phyloP scores from a whole-genome alignment of 176 grass and related monocot species.

The Raddia distichophylla region DNA sequence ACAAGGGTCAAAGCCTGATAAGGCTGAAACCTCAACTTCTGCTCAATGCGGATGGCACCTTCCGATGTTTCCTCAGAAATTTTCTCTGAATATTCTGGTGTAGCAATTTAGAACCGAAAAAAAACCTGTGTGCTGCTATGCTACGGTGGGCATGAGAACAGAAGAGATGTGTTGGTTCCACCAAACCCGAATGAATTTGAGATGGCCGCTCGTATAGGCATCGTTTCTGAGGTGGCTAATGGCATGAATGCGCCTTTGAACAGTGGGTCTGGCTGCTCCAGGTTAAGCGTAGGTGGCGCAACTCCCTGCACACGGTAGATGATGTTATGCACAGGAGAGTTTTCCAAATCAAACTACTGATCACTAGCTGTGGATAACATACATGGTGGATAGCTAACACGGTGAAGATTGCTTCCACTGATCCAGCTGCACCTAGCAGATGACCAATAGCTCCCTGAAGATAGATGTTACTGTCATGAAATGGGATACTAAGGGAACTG shows the following conservation, averaged over 20 bases:
- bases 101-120: background rate
- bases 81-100: background rate
- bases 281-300: constrained; percentile 76
- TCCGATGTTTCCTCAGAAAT: background rate
- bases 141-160: constrained; percentile 59
- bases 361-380: constrained; percentile 4
- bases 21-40: constrained; percentile 12
- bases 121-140: background rate
- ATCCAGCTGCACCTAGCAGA: constrained; percentile 87
- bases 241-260: constrained; percentile 71
- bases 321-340: background rate
- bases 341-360: background rate
- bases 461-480: background rate
- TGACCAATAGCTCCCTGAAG: constrained; percentile 87
- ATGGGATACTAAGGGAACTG: background rate
- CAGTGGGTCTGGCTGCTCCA: constrained; percentile 57
- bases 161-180: constrained; percentile 82
- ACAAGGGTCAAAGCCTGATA: background rate
- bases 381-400: constrained; percentile 85
- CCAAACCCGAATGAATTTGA: constrained; percentile 95
- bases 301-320: constrained; percentile 51
- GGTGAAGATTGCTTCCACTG: constrained; percentile 88
- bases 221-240: constrained; percentile 56
- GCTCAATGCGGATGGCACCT: constrained; percentile 39
- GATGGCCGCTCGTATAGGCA: constrained; percentile 67